These are phyloP conservation scores for Atkinsonella hypoxylon DNA, from an alignment of 2,329 filamentous ascomycete species.

Conservation along the genomic window DNA sequence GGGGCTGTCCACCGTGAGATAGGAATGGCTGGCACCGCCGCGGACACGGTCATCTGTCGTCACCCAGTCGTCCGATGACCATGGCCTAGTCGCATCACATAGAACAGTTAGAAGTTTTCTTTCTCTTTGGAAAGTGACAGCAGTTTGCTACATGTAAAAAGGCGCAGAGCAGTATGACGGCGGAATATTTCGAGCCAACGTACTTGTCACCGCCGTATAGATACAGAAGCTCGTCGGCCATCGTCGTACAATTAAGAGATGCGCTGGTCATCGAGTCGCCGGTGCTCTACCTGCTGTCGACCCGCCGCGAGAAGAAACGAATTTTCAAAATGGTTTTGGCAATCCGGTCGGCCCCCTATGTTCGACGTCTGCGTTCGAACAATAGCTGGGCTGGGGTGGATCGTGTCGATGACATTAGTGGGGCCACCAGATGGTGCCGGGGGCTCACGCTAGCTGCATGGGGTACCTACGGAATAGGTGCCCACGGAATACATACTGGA, in stretches of 20 bases:
- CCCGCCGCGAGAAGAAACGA: background rate
- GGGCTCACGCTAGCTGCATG: background rate
- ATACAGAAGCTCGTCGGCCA: conserved; percentile 16
- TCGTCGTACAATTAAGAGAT: background rate
- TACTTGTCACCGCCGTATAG: conserved; percentile 31
- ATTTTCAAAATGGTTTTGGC: background rate
- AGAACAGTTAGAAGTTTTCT: background rate
- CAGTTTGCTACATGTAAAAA: background rate
- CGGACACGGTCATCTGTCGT: conserved; percentile 66
- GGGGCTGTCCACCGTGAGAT: conserved; percentile 25
- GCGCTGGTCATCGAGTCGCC: background rate
- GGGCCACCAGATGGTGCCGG: too few species aligned
- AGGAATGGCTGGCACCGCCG: conserved; percentile 53
- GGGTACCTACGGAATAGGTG: too few species aligned
- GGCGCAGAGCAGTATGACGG: background rate
- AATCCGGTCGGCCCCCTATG: background rate
- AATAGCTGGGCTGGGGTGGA: too few species aligned
- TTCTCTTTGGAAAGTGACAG: background rate
- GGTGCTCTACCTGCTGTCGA: background rate
- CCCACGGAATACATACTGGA: too few species aligned
- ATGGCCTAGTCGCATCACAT: conserved; percentile 30
- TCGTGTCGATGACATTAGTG: too few species aligned
- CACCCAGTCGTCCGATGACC: conserved; percentile 51
- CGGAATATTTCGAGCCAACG: conserved; percentile 8
- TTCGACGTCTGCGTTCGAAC: too few species aligned